These are phyloP conservation scores for Mycogone perniciosa DNA, from an alignment of 2,329 filamentous ascomycete genomes.

Conservation along the genomic window DNA sequence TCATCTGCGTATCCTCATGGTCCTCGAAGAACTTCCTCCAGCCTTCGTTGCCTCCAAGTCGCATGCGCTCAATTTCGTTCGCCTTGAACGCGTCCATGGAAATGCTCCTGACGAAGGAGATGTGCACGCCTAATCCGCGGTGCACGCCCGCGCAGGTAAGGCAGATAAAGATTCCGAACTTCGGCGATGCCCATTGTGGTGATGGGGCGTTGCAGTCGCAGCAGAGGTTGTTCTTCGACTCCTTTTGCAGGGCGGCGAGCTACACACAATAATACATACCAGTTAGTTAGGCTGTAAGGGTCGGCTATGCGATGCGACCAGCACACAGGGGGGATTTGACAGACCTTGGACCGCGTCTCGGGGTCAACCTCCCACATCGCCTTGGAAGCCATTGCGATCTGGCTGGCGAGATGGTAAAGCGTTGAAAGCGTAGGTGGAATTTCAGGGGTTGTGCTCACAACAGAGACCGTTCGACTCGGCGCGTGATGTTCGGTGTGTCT, in stretches of 20 bases:
- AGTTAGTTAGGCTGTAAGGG: conserved; percentile 12
- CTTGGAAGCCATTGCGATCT: conserved; percentile 54
- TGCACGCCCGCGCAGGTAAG: conserved; percentile 92
- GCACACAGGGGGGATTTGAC: conserved; percentile 14
- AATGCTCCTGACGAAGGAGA: conserved; percentile 94
- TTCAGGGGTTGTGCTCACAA: neutral
- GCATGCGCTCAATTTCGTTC: conserved; percentile 88
- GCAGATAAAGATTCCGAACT: conserved; percentile 98
- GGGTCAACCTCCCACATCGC: conserved; percentile 98
- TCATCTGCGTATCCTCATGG: conserved; percentile 59
- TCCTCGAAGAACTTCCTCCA: conserved; percentile 85
- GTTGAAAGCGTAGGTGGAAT: neutral
- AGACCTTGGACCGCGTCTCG: conserved; percentile 89
- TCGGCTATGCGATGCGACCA: conserved; percentile 12
- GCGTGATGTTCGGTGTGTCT: conserved; percentile 6
- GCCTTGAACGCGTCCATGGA: conserved; percentile 99
- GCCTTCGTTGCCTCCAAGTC: conserved; percentile 78
- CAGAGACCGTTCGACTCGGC: neutral
- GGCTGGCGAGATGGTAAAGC: conserved; percentile 21
- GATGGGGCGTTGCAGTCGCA: conserved; percentile 94
- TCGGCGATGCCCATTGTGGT: conserved; percentile 96
- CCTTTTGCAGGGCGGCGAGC: conserved; percentile 88
- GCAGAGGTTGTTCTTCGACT: conserved; percentile 80
- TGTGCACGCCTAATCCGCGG: conserved; percentile 91
- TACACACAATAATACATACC: conserved; percentile 30